Percentiles rank a stretch among this genome's conserved stretches.
phyloP scores from a whole-genome alignment of 2,329 filamentous ascomycete genomes.

The Aureobasidium musti region DNA sequence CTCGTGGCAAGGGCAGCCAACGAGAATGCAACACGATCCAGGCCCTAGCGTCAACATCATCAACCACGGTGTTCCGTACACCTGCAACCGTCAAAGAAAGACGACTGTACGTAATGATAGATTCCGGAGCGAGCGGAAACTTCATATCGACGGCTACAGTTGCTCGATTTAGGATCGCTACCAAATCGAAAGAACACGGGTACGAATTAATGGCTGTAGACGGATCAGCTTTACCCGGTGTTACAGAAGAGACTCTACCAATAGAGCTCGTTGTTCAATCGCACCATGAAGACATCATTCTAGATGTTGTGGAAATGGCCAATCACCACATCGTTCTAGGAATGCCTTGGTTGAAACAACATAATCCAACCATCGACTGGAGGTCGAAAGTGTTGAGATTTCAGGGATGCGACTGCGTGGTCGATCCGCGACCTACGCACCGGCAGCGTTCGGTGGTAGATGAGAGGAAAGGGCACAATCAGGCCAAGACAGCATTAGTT shows the following conservation, averaged over 20 bases:
- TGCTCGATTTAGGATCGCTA: neutral
- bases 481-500: neutral
- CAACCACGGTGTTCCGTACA: neutral
- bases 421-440: too few species aligned
- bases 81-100: slow-evolving; percentile 5
- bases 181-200: neutral
- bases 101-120: slow-evolving; percentile 15
- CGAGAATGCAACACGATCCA: slow-evolving; percentile 11
- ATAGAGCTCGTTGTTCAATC: too few species aligned
- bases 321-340: too few species aligned
- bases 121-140: slow-evolving; percentile 16
- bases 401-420: too few species aligned
- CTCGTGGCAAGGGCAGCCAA: neutral
- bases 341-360: too few species aligned
- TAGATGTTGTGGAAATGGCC: too few species aligned
- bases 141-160: neutral
- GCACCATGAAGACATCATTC: too few species aligned
- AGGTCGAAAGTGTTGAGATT: too few species aligned
- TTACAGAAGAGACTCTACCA: neutral
- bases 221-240: neutral
- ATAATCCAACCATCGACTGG: too few species aligned
- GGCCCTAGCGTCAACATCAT: slow-evolving; percentile 14
- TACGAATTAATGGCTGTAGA: slow-evolving; percentile 2
- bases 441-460: too few species aligned
- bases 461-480: too few species aligned